Percentiles rank a stretch among this genome's conserved stretches.
Conservation (phyloP, 2,329 filamentous ascomycete genomes). For the Fusarium sp. region DNA sequence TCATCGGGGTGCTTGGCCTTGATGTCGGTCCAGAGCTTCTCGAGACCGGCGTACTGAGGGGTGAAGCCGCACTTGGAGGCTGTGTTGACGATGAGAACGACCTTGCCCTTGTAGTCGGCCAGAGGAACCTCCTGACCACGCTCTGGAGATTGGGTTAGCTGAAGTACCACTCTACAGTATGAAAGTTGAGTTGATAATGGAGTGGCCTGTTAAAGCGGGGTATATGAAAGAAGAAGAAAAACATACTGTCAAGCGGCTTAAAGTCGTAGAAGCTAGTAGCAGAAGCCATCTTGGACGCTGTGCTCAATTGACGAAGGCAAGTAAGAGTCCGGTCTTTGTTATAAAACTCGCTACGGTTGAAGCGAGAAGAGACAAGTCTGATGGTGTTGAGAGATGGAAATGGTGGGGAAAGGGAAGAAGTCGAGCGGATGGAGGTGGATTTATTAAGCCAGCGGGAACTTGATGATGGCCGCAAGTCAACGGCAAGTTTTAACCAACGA, state of each 20-base stretch:
- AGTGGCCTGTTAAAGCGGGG: constrained; percentile 6
- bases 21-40: constrained; percentile 86
- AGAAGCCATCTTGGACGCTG: constrained; percentile 50
- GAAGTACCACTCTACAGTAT: not conserved
- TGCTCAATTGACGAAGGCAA: constrained; percentile 9
- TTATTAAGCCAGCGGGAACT: constrained; percentile 30
- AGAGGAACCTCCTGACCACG: constrained; percentile 76
- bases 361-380: constrained; percentile 1
- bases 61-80: constrained; percentile 99
- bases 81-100: constrained; percentile 95
- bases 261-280: constrained; percentile 78
- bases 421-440: constrained; percentile 23
- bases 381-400: constrained; percentile 28
- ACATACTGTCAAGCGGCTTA: constrained; percentile 81
- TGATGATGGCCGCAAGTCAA: constrained; percentile 6
- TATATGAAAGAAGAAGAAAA: not conserved
- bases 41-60: constrained; percentile 89
- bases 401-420: constrained; percentile 20
- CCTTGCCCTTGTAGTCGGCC: constrained; percentile 82
- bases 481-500: constrained; percentile 10
- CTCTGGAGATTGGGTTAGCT: constrained; percentile 45
- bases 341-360: constrained; percentile 11
- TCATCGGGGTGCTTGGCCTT: constrained; percentile 74
- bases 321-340: constrained; percentile 9
- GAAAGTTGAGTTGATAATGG: not conserved